phyloP scores from a whole-genome alignment of 441 rosid species.

The Cnidoscolus chayamansa region DNA sequence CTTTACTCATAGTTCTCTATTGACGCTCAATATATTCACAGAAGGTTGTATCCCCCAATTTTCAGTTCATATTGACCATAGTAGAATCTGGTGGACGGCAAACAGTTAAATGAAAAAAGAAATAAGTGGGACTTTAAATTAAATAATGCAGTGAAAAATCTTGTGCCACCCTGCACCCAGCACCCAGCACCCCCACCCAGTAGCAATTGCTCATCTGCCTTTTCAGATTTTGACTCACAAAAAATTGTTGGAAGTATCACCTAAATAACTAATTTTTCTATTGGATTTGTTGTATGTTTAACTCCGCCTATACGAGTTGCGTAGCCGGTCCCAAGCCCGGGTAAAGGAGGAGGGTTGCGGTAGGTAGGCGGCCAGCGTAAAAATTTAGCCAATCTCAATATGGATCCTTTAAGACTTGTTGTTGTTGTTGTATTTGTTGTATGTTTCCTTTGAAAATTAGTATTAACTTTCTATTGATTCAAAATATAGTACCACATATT shows the following conservation, averaged over 20 bases:
- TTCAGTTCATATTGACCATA: neutral
- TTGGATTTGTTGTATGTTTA: neutral
- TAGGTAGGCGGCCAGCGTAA: too few relatives aligned
- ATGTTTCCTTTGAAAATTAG: neutral
- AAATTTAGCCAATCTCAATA: too few relatives aligned
- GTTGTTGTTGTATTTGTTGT: too few relatives aligned
- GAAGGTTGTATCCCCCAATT: neutral
- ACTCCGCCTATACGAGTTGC: too few relatives aligned
- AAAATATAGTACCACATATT: neutral
- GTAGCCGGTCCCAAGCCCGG: too few relatives aligned
- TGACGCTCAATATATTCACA: neutral
- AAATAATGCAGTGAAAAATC: neutral
- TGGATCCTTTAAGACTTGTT: too few relatives aligned
- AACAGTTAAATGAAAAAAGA: neutral
- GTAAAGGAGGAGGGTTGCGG: too few relatives aligned
- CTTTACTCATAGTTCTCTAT: neutral
- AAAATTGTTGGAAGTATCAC: conserved; percentile 2
- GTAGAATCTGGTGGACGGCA: neutral
- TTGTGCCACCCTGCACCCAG: neutral
- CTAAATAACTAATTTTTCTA: neutral
- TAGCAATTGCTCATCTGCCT: neutral
- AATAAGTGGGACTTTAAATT: neutral
- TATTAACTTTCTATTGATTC: neutral
- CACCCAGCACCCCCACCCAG: neutral
- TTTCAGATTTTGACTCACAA: neutral